These are phyloP conservation scores for Ormosia semicastrata DNA, from an alignment of 306 rosid genomes.

Conservation along the genomic window DNA sequence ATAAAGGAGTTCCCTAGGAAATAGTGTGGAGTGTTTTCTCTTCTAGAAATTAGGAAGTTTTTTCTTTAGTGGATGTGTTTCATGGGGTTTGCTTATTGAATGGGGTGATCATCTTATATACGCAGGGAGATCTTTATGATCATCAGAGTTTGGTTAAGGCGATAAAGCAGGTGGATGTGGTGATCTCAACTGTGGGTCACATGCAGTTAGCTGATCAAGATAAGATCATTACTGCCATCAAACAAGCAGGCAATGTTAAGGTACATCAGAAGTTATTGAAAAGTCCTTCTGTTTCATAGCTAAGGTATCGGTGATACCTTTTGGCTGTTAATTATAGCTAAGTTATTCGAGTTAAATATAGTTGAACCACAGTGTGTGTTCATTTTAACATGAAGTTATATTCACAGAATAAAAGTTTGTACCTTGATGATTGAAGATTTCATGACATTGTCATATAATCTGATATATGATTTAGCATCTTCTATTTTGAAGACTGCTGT, in stretches of 20 bases:
- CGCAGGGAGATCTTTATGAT: constrained; percentile 69
- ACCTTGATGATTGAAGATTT: neutral
- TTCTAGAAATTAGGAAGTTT: no score
- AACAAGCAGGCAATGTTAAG: constrained; percentile 73
- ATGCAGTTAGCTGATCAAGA: constrained; percentile 51
- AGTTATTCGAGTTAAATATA: no score
- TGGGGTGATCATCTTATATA: neutral
- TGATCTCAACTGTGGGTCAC: constrained; percentile 55
- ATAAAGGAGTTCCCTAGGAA: no score
- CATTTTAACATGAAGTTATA: no score
- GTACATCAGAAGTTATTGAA: neutral
- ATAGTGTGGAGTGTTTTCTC: no score
- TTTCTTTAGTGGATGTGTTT: no score
- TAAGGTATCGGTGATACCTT: neutral
- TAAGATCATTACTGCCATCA: constrained; percentile 67
- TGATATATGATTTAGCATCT: neutral
- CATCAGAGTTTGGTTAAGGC: constrained; percentile 70
- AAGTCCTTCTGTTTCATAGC: neutral
- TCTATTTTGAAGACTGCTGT: neutral
- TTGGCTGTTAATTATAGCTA: neutral
- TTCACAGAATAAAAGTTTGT: no score
- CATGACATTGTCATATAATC: neutral
- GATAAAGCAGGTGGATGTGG: constrained; percentile 65
- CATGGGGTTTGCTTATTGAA: neutral
- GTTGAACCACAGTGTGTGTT: no score